Percentiles rank a stretch among this genome's conserved stretches.
Conservation (phyloP, 208 protist species). For the Trypanosoma congolense region DNA sequence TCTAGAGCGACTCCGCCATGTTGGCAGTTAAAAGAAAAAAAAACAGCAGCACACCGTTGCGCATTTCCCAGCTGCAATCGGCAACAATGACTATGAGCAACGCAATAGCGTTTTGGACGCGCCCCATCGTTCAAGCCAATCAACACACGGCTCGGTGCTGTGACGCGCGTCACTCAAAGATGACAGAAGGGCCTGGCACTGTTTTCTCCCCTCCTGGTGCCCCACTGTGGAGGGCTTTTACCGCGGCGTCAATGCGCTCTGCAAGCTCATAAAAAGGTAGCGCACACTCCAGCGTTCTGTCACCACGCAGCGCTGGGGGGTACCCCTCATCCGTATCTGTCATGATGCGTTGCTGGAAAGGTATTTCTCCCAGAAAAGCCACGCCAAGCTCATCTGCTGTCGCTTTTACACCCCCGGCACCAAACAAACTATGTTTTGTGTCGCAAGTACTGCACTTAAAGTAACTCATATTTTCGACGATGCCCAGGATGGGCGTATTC, state of each 20-base stretch:
- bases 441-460: constrained; percentile 92
- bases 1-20: too few species aligned
- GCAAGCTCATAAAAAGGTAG: constrained; percentile 82
- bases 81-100: too few species aligned
- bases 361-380: constrained; percentile 91
- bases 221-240: constrained; percentile 23
- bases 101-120: too few species aligned
- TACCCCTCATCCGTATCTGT: constrained; percentile 87
- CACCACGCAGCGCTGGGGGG: constrained; percentile 85
- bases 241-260: constrained; percentile 32
- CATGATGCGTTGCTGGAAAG: constrained; percentile 88
- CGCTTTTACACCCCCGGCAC: constrained; percentile 79
- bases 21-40: too few species aligned
- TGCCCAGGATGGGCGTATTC: constrained; percentile 92
- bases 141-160: too few species aligned
- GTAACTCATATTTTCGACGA: constrained; percentile 98
- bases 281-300: constrained; percentile 49
- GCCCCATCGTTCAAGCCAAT: too few species aligned
- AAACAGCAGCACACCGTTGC: too few species aligned
- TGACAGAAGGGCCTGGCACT: constrained; percentile 29
- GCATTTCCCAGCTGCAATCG: too few species aligned
- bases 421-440: constrained; percentile 90
- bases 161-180: too few species aligned
- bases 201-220: neutral
- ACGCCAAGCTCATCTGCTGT: constrained; percentile 85